Conservation (phyloP, 441 rosid genomes). For the Codiaeum variegatum region DNA sequence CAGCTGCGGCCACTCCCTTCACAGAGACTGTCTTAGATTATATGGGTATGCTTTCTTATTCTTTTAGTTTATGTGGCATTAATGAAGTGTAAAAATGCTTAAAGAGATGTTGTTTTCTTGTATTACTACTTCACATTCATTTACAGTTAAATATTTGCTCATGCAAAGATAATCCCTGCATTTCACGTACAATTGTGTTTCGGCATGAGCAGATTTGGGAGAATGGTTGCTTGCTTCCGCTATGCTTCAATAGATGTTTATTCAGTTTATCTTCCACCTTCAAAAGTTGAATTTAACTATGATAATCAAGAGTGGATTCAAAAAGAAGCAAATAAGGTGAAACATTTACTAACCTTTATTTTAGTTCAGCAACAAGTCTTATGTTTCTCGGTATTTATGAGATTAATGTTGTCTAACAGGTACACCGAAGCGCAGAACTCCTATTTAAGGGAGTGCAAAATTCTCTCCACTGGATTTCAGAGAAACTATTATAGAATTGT, state of each 20-base stretch:
- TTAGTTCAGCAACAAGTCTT: constrained; percentile 10
- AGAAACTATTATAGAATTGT: constrained; percentile 33
- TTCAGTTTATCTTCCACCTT: constrained; percentile 86
- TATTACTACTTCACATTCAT: constrained; percentile 1
- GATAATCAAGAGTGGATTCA: constrained; percentile 79
- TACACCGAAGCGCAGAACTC: constrained; percentile 60
- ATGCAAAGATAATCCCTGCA: not conserved
- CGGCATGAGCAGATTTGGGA: constrained; percentile 60
- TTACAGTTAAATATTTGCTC: not conserved
- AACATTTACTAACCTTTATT: constrained; percentile 13
- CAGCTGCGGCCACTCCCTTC: constrained; percentile 95
- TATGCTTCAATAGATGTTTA: constrained; percentile 84
- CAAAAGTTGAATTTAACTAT: constrained; percentile 62
- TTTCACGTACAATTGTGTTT: constrained; percentile 9
- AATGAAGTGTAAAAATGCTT: not conserved
- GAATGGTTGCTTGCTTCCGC: constrained; percentile 93
- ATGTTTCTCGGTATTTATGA: constrained; percentile 18
- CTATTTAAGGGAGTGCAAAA: constrained; percentile 68
- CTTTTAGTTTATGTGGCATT: constrained; percentile 1
- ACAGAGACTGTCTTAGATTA: constrained; percentile 96
- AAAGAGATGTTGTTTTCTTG: not conserved
- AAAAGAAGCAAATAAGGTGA: constrained; percentile 71
- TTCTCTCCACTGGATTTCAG: constrained; percentile 46
- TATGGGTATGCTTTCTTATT: constrained; percentile 60
- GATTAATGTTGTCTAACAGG: constrained; percentile 43